Evolutionary conservation across 2,329 filamentous ascomycete genomes (phyloP), one percentile per base, ranked within the genome.

Genomic region (Penicillium sp.): DNA sequence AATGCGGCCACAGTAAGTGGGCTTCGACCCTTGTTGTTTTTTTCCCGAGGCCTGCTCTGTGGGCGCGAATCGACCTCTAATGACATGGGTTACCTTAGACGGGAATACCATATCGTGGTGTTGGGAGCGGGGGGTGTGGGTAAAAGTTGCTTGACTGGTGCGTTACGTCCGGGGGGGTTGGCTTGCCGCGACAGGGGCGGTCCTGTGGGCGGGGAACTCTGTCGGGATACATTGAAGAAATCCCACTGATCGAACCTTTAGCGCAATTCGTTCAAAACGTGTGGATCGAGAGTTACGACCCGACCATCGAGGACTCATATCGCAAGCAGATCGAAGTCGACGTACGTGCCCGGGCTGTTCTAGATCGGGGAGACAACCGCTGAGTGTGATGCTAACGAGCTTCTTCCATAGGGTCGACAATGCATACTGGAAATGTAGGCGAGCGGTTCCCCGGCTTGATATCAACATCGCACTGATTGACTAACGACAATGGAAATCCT

Each of bases 261-360:
- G 89, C 90, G 62, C 89, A 95, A 76, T 95, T 94, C 63, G 89
- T 95, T 45, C 88, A 93, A 70, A 90, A 93, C 73, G 86, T 94
- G 61, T 94, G 89, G 87, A 91, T 95, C 66, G 89, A 95, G 70
- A 88, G 84, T 67, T 91, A 91, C 67, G 87, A 91, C 71, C 87
- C 87, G 38, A 91, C 87, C 54, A 91, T 91, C 68, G 87, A 91
- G 70, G 87, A 91, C 69, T 90, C 87, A 50, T 91, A 91, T 68
- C 81, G 87, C 60, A 91, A 91, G 73, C 86, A 90, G 69, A 86
- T 90, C 52, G 87, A 90, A 59, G 87, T 95, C 53, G 89, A 95
- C 77, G 89, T 93, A 74, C 77, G 87, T 80, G 24, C 4, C 24
- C 4, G 29, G 11, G 11, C 4, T 4, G 8, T 7, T 32, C 1